Evolutionary conservation across 768 basidiomycete genomes (phyloP), one percentile per base, ranked within the genome.

Genomic region (Leccinum subtestaceum): DNA sequence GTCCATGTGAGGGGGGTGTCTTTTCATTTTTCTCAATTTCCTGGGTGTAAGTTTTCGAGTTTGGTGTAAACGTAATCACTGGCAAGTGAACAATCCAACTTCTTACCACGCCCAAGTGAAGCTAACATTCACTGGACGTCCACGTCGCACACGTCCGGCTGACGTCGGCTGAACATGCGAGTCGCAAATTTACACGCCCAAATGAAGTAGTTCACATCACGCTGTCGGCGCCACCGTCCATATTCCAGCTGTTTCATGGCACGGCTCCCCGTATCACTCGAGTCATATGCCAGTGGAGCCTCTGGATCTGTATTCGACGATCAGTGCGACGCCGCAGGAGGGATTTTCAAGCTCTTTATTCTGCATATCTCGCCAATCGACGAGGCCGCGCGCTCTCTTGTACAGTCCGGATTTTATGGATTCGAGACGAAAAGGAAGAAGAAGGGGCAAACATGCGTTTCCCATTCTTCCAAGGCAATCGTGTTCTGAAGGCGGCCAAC

Each of bases 301-400:
- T 27, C 17, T 40, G 40, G 9, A 43, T 19, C n/a, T 43, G n/a
- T 21, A 1, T 6, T 49, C 13, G 21, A 60, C 34, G 46, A 57
- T 62, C 61, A 62, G 47, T 21, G 61, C 31, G 21, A 40, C 46
- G 51, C 61, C 31, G n/a, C 55, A 36, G 25, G 62, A 25, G 10
- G 11, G 25, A 47, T 52, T 52, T 45, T 38, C 31, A 52, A 10
- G 40, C 43, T 23, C 23, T 55, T 45, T 9, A 12, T 45, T 45
- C 19, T 19, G 11, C 43, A 45, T 45, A 48, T 64, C 54, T 21
- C 58, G 48, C 43, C 60, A 62, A 56, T 59, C 60, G 52, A 36
- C 19, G 52, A 5, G 31, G 9, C 17, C 19, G 19, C 5, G 43
- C 19, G 11, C 43, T 19, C 19, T 43, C 10, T 45, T 45, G 4